Conservation (phyloP, 2,329 filamentous ascomycete genomes). For the Bipolaris oryzae region DNA sequence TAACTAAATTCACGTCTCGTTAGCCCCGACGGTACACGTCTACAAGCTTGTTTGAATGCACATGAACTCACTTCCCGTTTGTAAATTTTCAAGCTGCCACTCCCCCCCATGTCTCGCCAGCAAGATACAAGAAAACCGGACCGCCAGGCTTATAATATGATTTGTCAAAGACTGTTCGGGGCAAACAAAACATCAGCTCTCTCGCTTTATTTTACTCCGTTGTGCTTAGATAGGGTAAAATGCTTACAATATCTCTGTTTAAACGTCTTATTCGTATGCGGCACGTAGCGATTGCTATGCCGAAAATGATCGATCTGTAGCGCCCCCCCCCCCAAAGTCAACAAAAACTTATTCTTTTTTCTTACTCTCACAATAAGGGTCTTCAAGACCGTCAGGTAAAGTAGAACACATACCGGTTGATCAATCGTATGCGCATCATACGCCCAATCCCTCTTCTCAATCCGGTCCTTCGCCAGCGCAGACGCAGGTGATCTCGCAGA, state of each 20-base stretch:
- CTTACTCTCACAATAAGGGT: too few species aligned
- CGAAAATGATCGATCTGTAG: slow-evolving; percentile 56
- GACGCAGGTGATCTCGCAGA: background rate
- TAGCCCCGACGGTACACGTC: too few species aligned
- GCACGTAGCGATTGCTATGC: slow-evolving; percentile 48
- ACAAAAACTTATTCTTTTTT: background rate
- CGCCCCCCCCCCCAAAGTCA: slow-evolving; percentile 1
- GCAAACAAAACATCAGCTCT: background rate
- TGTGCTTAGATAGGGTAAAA: too few species aligned
- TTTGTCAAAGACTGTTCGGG: slow-evolving; percentile 51
- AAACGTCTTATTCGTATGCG: slow-evolving; percentile 58
- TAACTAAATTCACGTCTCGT: slow-evolving; percentile 42
- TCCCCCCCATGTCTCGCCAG: slow-evolving; percentile 54
- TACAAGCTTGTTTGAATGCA: too few species aligned
- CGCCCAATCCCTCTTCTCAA: slow-evolving; percentile 22
- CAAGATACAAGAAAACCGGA: slow-evolving; percentile 57
- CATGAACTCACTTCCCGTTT: slow-evolving; percentile 47
- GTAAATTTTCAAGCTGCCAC: slow-evolving; percentile 46
- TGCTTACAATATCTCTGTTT: slow-evolving; percentile 57
- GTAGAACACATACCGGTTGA: slow-evolving; percentile 23
- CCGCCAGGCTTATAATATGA: slow-evolving; percentile 62
- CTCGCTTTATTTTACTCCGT: too few species aligned
- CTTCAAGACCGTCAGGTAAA: too few species aligned
- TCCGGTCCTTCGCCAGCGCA: slow-evolving; percentile 6
- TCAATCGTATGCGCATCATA: slow-evolving; percentile 36